Base-by-base conservation (phyloP, 345 rosid genomes). In the Eutrema japonicum region DNA sequence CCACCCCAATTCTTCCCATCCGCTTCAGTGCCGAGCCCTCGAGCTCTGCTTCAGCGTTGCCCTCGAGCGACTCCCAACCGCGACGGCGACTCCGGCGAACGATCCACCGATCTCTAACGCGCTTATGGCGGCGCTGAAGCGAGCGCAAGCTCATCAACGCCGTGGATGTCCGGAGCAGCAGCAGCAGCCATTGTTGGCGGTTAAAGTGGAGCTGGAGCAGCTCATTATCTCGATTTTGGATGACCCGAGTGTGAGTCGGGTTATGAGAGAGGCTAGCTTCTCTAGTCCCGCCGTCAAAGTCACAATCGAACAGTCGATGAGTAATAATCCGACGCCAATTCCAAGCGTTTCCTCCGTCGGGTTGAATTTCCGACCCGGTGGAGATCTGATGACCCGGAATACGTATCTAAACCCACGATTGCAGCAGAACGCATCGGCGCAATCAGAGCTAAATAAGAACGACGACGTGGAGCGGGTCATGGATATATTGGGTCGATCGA, bases 1-100 rank as follows among this genome's bases (percentile, higher is more conserved):
- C 2, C 99, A 96, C 69, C 98, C 98, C 8, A 96, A 96, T 65
- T 96, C 99, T 0, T 96, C 99, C 0, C 98, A 96, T 71, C 99
- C 99, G 0, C 85, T 96, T 12, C 99, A 96, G 98, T 96, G 99
- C 75, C 83, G 99, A 30, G 99, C 99, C 40, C 80, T 96, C 12
- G 99, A 96, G 93, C 99, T 96, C 73, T 96, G 99, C 73, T 96
- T 96, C 84, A 89, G 91, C 83, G 99, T 96, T 6, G 99, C 99
- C 2, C 84, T 96, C 36, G 99, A 96, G 57, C 88, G 98, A 18
- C 88, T 96, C 10, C 98, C 99, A 16, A 84, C 97, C 3, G 78
- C 89, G 0, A 83, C 77, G 36, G 29, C 80, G 2, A 55, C 75
- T 13, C 76, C 81, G 12, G 77, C 86, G 0, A 88, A 74, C 27